Evolutionary conservation across 2,329 filamentous ascomycete genomes (phyloP), one percentile per base, ranked within the genome.

Genomic region (Endoconidiophora laricicola): DNA sequence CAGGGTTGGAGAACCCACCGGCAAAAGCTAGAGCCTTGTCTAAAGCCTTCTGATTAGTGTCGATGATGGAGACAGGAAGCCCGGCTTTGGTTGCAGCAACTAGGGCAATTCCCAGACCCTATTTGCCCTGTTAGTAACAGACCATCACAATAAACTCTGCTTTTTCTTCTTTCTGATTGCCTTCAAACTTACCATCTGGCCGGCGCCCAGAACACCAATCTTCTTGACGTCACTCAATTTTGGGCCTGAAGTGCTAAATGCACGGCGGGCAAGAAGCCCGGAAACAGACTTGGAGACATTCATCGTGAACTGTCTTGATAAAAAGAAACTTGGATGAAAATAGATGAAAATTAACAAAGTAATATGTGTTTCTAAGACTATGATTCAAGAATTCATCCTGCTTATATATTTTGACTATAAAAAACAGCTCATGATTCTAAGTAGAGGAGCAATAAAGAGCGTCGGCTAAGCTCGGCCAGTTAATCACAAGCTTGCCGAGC

Each of bases 91-190:
- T 80, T 41, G 90, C 86, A 46, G 90, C 91, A 44, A 98, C 90
- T 14, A 98, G 78, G 46, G 91, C 91, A 63, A 98, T 98, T 53
- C 91, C 91, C 42, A 98, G 70, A 53, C 91, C 91, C 90, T 96
- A 18, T 20, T 37, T 49, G 14, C 20, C 36, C 12, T 12, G 36
- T 41, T 14, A 29, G 61, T 58, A 10, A 22, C 9, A 36, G 9
- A 23, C 4, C n/a, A 10, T 33, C 1, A 39, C n/a, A 14, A 20
- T 48, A 5, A 26, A 23, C 3, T 29, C 22, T 10, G n/a, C 36
- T 14, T 23, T 14, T 24, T 10, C 26, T 26, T 9, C 12, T 3
- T 33, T 41, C 22, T 18, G 43, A 48, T 10, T 20, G 9, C 22
- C 50, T 33, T 39, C 24, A 2, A 54, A 62, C 72, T 61, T 66